Evolutionary conservation across 225 moss, liverwort and hornwort genomes (phyloP).

Genomic region (Antitrichia curtipendula): DNA sequence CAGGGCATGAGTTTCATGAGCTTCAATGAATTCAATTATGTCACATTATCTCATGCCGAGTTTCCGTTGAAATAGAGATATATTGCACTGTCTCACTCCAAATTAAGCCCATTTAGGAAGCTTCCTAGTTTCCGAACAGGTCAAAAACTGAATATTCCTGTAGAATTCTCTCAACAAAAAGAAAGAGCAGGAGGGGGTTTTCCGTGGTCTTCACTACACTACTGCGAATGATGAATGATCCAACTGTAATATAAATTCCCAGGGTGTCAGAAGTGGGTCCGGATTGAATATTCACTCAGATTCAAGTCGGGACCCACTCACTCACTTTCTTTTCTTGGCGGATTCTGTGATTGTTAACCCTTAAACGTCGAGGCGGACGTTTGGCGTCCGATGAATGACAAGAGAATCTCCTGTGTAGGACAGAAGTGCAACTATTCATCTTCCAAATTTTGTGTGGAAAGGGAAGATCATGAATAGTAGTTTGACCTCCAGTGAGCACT

Average conservation of each 20-base stretch:
- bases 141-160: background rate
- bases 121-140: background rate
- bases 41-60: background rate
- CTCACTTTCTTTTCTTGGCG: background rate
- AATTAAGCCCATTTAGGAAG: background rate
- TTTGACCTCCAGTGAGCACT: no score
- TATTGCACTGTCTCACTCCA: background rate
- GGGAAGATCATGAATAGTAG: no score
- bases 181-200: background rate
- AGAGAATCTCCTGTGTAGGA: no score
- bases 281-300: constrained; percentile 14
- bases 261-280: background rate
- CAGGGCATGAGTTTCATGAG: background rate
- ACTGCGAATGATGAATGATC: background rate
- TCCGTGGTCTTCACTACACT: background rate
- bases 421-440: no score
- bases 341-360: constrained; percentile 2
- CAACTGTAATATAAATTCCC: background rate
- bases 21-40: background rate
- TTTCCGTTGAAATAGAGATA: background rate
- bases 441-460: no score
- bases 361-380: no score
- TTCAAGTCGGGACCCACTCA: background rate
- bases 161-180: background rate
- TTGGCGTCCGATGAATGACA: no score